Evolutionary conservation across 2,329 filamentous ascomycete genomes (phyloP).

Genomic region (Pezicula neosporulosa): DNA sequence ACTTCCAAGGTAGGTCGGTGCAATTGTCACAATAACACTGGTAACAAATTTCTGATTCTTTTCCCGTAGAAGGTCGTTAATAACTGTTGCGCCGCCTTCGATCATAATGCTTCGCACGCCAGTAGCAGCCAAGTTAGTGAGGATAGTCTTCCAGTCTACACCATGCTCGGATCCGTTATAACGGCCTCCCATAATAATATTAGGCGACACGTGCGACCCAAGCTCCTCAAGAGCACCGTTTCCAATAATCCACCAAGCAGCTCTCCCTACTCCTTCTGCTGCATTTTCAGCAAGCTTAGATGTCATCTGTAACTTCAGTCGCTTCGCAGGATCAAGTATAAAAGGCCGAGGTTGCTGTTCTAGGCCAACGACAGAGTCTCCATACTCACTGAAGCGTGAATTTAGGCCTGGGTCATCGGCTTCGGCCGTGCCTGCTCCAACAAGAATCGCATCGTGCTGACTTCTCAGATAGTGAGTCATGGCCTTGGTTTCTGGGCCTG

Average conservation of each 20-base stretch:
- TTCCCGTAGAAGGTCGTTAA: constrained; percentile 73
- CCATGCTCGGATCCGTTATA: constrained; percentile 10
- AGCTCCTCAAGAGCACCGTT: constrained; percentile 36
- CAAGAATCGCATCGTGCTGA: constrained; percentile 76
- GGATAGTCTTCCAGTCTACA: constrained; percentile 3
- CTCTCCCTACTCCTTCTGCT: constrained; percentile 61
- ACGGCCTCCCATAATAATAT: neutral
- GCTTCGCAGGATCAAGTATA: constrained; percentile 73
- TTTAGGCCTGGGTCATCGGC: constrained; percentile 86
- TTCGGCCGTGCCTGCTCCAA: constrained; percentile 80
- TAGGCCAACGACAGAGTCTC: constrained; percentile 38
- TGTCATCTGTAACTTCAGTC: constrained; percentile 61
- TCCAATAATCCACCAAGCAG: constrained; percentile 68
- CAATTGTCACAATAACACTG: constrained; percentile 82
- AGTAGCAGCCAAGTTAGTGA: constrained; percentile 47
- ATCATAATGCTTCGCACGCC: constrained; percentile 82
- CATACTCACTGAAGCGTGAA: constrained; percentile 37
- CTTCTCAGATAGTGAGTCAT: constrained; percentile 92
- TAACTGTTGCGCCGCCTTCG: constrained; percentile 79
- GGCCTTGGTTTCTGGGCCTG: constrained; percentile 77
- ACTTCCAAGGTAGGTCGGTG: constrained; percentile 83
- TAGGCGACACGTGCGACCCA: neutral
- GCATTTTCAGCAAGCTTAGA: constrained; percentile 67
- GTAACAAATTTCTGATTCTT: constrained; percentile 61
- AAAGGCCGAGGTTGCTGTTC: constrained; percentile 73